Evolutionary conservation across 129 eudicot species (phyloP).

Genomic region (Ambrosia artemisiifolia): DNA sequence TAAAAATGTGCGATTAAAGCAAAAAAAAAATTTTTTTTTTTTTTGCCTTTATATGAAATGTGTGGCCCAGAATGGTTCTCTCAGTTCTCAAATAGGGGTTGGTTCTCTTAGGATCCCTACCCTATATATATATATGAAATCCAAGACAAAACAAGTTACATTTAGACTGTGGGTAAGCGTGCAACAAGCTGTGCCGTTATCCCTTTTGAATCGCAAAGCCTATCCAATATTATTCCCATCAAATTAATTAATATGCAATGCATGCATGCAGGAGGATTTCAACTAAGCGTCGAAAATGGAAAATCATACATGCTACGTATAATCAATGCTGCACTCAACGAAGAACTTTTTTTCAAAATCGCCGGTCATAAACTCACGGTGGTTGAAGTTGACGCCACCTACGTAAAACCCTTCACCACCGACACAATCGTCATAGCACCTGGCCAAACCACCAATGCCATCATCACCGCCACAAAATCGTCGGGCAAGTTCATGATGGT

Average conservation of each 20-base stretch:
- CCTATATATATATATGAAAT: too few species aligned
- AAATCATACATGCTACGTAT: conserved; percentile 75
- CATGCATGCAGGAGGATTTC: conserved; percentile 50
- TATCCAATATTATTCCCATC: not conserved
- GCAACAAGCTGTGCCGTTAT: too few species aligned
- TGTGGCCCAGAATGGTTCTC: too few species aligned
- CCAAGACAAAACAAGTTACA: too few species aligned
- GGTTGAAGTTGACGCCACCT: conserved; percentile 82
- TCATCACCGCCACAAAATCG: conserved; percentile 43
- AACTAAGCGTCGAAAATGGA: conserved; percentile 53
- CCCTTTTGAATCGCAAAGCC: too few species aligned
- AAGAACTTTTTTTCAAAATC: conserved; percentile 86
- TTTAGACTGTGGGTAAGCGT: too few species aligned
- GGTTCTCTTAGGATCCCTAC: too few species aligned
- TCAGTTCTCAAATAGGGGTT: too few species aligned
- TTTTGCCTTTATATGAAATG: too few species aligned
- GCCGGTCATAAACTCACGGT: conserved; percentile 82
- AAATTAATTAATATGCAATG: not conserved
- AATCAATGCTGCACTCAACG: conserved; percentile 85
- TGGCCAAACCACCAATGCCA: conserved; percentile 78
- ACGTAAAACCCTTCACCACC: conserved; percentile 72
- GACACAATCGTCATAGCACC: conserved; percentile 69
- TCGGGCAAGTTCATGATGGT: conserved; percentile 61
- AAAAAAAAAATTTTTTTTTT: too few species aligned
- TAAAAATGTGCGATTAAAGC: too few species aligned